A percentile compares a stretch with the other conserved stretches of the same genome.
Conservation (phyloP, 1,284 basidiomycete genomes). For the Gomphus sp. region DNA sequence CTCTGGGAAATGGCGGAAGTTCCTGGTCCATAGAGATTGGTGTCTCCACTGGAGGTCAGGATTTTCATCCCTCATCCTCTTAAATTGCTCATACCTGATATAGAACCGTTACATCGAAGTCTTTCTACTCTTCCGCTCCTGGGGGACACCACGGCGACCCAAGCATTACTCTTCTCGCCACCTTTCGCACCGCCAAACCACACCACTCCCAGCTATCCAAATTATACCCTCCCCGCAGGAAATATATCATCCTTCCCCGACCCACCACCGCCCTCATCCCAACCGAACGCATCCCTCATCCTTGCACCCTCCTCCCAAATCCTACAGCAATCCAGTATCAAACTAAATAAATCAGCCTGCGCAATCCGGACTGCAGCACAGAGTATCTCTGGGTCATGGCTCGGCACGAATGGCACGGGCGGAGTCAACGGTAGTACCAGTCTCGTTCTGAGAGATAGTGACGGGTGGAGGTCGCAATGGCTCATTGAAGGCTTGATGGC, state of each 20-base stretch:
- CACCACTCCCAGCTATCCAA: slow-evolving; percentile 55
- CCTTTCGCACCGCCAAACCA: slow-evolving; percentile 31
- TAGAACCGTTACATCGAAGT: slow-evolving; percentile 38
- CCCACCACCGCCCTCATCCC: slow-evolving; percentile 27
- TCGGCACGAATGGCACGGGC: slow-evolving; percentile 24
- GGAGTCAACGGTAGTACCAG: slow-evolving; percentile 20
- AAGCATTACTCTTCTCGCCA: slow-evolving; percentile 71
- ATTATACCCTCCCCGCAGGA: slow-evolving; percentile 66
- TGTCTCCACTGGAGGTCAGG: slow-evolving; percentile 43
- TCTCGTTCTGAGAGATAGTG: slow-evolving; percentile 21
- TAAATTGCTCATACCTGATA: slow-evolving; percentile 5
- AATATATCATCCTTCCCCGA: slow-evolving; percentile 21
- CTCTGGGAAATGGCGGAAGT: slow-evolving; percentile 22
- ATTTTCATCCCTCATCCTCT: not conserved
- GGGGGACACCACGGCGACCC: slow-evolving; percentile 69
- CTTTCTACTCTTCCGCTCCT: slow-evolving; percentile 44
- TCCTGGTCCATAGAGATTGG: slow-evolving; percentile 41
- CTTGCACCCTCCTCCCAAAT: slow-evolving; percentile 36
- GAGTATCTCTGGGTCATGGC: not conserved
- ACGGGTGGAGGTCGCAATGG: slow-evolving; percentile 63
- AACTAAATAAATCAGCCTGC: slow-evolving; percentile 52
- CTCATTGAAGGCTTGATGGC: slow-evolving; percentile 47
- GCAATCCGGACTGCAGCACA: slow-evolving; percentile 24
- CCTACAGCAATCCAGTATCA: slow-evolving; percentile 14
- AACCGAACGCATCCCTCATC: slow-evolving; percentile 46